Evolutionary conservation across 768 basidiomycete genomes (phyloP), one percentile per base, ranked within the genome.

Genomic region (Erythrobasidium yunnanense): DNA sequence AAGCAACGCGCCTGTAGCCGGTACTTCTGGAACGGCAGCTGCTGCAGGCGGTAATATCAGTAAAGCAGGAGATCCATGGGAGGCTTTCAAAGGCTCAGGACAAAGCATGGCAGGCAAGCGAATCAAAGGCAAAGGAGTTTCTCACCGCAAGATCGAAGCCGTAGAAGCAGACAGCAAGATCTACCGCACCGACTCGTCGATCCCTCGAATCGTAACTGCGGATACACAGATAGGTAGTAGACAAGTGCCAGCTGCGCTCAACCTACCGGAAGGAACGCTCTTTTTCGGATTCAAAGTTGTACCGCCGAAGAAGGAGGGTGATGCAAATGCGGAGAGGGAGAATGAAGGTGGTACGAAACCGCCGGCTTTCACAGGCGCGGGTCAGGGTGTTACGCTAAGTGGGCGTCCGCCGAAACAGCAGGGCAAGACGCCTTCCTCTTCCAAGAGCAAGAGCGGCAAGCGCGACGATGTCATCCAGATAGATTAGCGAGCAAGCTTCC

Each of bases 51-150:
- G 25, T 53, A 38, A 22, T 55, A 46, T n/a, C 62, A 63, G 49
- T 11, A 51, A 20, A n/a, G 49, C 46, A 18, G 27, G 23, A 33
- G 38, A 62, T 3, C 45, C 66, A 5, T 72, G 67, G 54, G 95
- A 97, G 76, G 89, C 86, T 69, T 99, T 99, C 80, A 93, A 88
- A 73, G 95, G 95, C 23, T 86, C 85, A 69, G 95, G 95, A 25
- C 87, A 95, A 77, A 91, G 90, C 1, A 77, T 99, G 3, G 82
- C 80, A 33, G 95, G 95, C 7, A 82, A 92, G 70, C 88, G 86
- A 78, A 92, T 93, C 34, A 97, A 91, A 77, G 95, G 95, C 30
- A 92, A 90, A 73, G 95, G 95, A 1, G 84, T 90, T 70, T 85
- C 83, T 70, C 85, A 86, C 70, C 84, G 88, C 62, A 85, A 87